Conservation (phyloP, 352 stramenopile species). For the Globisporangium cystogenes region DNA sequence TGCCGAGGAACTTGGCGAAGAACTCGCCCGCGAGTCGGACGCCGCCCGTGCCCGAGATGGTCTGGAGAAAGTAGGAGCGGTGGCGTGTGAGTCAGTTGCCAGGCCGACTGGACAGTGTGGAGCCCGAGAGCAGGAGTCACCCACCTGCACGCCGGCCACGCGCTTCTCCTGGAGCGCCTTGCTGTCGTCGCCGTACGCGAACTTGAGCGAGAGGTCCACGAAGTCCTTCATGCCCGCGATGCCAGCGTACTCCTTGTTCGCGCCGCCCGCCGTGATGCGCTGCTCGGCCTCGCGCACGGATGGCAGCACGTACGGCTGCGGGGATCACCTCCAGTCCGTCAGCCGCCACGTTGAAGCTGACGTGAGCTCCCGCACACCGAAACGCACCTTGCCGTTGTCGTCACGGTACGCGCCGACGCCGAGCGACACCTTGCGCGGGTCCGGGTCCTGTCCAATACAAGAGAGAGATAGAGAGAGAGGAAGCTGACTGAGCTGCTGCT, state of each 20-base stretch:
- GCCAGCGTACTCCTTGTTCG: slow-evolving; percentile 98
- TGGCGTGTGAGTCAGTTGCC: not conserved
- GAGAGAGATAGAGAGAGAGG: not conserved
- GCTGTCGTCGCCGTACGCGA: slow-evolving; percentile 97
- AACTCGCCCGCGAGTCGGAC: slow-evolving; percentile 96
- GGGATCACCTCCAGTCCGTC: too few species aligned
- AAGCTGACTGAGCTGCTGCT: too few species aligned
- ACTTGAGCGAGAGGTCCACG: slow-evolving; percentile 92
- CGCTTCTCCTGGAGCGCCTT: slow-evolving; percentile 86
- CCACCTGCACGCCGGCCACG: slow-evolving; percentile 91
- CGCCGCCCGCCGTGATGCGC: slow-evolving; percentile 88
- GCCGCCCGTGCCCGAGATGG: slow-evolving; percentile 97
- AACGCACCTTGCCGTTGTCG: slow-evolving; percentile 77
- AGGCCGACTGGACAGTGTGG: too few species aligned
- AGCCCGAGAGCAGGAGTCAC: not conserved
- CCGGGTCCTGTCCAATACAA: slow-evolving; percentile 88
- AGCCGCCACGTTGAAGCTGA: slow-evolving; percentile 4
- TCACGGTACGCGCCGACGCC: slow-evolving; percentile 99
- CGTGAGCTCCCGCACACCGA: not conserved
- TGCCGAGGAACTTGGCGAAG: slow-evolving; percentile 87
- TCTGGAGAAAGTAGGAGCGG: slow-evolving; percentile 37
- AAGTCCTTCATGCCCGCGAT: slow-evolving; percentile 97
- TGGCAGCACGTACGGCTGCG: slow-evolving; percentile 93
- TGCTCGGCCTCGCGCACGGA: slow-evolving; percentile 97
- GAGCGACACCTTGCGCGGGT: slow-evolving; percentile 94